Base-by-base conservation (phyloP, 148 eudicot species). In the Diospyros lotus region DNA sequence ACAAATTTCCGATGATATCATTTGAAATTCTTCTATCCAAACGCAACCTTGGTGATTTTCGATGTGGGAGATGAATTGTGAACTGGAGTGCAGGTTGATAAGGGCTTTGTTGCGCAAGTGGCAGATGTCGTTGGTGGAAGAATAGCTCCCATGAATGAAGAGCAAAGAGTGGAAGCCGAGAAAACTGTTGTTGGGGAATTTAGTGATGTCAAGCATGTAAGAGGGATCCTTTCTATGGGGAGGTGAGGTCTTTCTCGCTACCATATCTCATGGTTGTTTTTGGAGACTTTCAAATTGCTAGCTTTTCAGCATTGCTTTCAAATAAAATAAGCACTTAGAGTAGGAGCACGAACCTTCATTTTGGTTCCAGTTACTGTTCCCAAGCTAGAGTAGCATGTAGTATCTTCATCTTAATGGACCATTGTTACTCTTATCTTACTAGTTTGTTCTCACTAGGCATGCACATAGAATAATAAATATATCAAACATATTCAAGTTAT, bases 81-180 rank as follows among this genome's bases (percentile, higher is more conserved):
- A 40, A 53, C 12, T 74, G 54, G 50, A 28, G 66, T 79, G 66
- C 82, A 94, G 98, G 97, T 94, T 42, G 98, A 94, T 77, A 89
- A 90, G 86, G 98, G 98, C 18, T 94, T 94, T 82, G 98, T 95
- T 76, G 98, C 98, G 58, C 98, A 95, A 81, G 98, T 95, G 72
- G 98, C 98, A 64, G 97, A 87, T 84, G 98, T 95, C 79, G 86
- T 65, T 43, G 84, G 87, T 56, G 98, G 98, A 51, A 86, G 97
- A 82, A 82, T 86, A 75, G 97, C 91, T 76, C 96, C 97, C 51
- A 84, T 92, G 96, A 95, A 95, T 83, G 89, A 78, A 71, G 91
- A 85, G 82, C 97, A 95, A 76, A 90, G 82, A 84, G 63, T 52
- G 72, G 98, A 87, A 84, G 97, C 97, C 66, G 84, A 76, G 58